Conservation (phyloP, 106 monocot genomes). For the Dactylorhiza incarnata region DNA sequence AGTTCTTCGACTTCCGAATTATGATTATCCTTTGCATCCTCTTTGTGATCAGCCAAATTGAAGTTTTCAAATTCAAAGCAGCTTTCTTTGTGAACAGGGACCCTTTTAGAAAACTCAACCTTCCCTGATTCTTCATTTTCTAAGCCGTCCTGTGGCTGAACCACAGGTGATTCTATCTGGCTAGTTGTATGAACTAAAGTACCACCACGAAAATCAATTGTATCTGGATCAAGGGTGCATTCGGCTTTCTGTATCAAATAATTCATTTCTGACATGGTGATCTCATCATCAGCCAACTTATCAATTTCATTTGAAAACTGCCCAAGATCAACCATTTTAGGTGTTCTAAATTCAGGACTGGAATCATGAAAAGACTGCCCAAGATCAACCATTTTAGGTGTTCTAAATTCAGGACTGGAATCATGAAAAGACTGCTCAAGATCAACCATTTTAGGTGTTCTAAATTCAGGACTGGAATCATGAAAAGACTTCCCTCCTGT, state of each 20-base stretch:
- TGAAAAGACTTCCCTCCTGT: not conserved
- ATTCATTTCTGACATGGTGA: conserved; percentile 7
- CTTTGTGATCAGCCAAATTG: not conserved
- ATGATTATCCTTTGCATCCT: conserved; percentile 5
- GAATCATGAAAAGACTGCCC: conserved; percentile 6
- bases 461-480: conserved; percentile 8
- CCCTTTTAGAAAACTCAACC: conserved; percentile 5
- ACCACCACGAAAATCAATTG: not conserved
- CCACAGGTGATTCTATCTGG: conserved; percentile 4
- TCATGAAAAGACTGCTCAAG: conserved; percentile 3
- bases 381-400: conserved; percentile 8
- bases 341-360: conserved; percentile 3
- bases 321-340: conserved; percentile 8
- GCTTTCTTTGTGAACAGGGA: not conserved
- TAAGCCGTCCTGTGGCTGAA: not conserved
- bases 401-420: conserved; percentile 4
- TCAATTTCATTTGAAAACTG: conserved; percentile 2
- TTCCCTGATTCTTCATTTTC: not conserved
- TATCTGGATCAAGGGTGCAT: not conserved
- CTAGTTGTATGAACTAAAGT: not conserved
- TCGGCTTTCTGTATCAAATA: conserved; percentile 6
- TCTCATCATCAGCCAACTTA: conserved; percentile 13
- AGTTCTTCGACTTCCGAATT: conserved; percentile 5
- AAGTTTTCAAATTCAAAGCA: not conserved
- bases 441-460: conserved; percentile 9